Evolutionary conservation across 108 stramenopile species (phyloP).

Genomic region (Cyclotella sp.): DNA sequence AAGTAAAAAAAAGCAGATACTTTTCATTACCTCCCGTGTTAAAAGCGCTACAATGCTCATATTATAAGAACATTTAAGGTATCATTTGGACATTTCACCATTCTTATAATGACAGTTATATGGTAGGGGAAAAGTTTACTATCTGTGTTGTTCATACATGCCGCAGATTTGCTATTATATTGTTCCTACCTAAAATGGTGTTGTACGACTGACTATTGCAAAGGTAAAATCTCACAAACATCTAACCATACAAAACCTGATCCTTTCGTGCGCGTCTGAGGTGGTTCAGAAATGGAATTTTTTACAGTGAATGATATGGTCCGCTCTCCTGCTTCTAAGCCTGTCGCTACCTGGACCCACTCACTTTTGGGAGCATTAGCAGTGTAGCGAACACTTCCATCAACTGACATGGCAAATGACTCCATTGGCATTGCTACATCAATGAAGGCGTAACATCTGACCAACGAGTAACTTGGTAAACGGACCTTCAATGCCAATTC

Average conservation of each 20-base stretch:
- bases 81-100: too few species aligned
- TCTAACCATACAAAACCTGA: slow-evolving; percentile 2
- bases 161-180: not conserved
- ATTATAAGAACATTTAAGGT: too few species aligned
- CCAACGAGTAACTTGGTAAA: not conserved
- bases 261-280: not conserved
- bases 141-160: not conserved
- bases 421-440: slow-evolving; percentile 16
- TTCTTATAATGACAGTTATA: too few species aligned
- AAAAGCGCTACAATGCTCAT: too few species aligned
- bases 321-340: slow-evolving; percentile 2
- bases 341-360: slow-evolving; percentile 4
- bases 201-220: not conserved
- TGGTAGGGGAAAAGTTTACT: too few species aligned
- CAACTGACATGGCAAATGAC: not conserved
- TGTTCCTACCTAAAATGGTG: too few species aligned
- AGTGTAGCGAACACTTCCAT: not conserved
- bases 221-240: slow-evolving; percentile 1
- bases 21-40: too few species aligned
- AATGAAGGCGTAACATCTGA: slow-evolving; percentile 9
- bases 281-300: not conserved
- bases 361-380: not conserved
- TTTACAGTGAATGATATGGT: not conserved
- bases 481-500: slow-evolving; percentile 4
- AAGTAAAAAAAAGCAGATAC: too few species aligned